Percentiles rank a stretch among this genome's conserved stretches.
Evolutionary conservation across 495 filamentous ascomycete species (phyloP).

Genomic region (Cudoniella acicularis): DNA sequence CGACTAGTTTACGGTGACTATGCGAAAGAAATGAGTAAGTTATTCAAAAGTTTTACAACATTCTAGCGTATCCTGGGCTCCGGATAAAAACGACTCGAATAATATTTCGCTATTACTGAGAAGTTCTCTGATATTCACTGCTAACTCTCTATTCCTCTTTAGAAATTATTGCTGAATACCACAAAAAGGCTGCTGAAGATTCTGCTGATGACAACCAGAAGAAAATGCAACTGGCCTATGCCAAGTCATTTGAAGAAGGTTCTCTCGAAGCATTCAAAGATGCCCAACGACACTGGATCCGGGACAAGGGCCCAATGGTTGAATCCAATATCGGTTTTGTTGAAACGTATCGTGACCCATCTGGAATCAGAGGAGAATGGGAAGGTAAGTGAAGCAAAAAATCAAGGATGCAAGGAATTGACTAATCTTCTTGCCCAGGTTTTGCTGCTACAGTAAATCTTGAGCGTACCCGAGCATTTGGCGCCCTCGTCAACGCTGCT

Average conservation of each 20-base stretch:
- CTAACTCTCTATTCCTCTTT: neutral
- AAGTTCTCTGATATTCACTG: too few species aligned
- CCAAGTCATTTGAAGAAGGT: conserved; percentile 77
- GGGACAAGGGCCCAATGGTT: conserved; percentile 82
- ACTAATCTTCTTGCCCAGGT: conserved; percentile 8
- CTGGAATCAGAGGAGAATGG: conserved; percentile 94
- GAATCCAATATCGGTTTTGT: conserved; percentile 94
- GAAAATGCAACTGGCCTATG: conserved; percentile 79
- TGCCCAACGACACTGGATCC: conserved; percentile 86
- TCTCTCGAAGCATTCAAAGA: conserved; percentile 88
- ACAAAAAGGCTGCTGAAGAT: conserved; percentile 68
- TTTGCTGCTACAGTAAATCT: conserved; percentile 58
- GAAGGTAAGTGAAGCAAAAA: conserved; percentile 49
- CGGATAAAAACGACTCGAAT: too few species aligned
- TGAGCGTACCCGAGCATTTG: conserved; percentile 89
- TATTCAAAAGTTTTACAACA: too few species aligned
- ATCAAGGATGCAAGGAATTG: neutral
- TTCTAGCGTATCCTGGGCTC: too few species aligned
- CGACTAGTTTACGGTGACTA: conserved; percentile 85
- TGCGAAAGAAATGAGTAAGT: conserved; percentile 59
- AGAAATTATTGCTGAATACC: conserved; percentile 63
- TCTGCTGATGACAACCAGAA: conserved; percentile 83
- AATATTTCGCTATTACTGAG: too few species aligned
- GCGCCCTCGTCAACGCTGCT: conserved; percentile 74
- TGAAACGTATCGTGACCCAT: conserved; percentile 93